Evolutionary conservation across 2,329 filamentous ascomycete genomes (phyloP).

Genomic region (Gnomoniopsis sp.): DNA sequence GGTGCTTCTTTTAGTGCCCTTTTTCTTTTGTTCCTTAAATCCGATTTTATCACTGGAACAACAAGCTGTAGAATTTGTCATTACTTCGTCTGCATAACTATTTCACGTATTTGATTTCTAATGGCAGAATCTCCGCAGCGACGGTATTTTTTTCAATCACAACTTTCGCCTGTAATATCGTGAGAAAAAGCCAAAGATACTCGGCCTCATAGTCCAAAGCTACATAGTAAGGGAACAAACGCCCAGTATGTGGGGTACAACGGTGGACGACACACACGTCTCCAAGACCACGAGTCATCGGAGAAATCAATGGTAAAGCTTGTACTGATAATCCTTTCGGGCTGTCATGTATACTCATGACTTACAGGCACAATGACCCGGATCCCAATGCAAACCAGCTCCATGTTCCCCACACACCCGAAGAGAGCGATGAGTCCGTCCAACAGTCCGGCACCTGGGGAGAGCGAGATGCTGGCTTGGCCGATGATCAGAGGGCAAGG

Average conservation of each 20-base stretch:
- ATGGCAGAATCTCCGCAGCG: neutral
- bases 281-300: constrained; percentile 2
- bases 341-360: neutral
- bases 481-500: constrained; percentile 6
- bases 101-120: neutral
- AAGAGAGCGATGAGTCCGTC: neutral
- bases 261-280: constrained; percentile 6
- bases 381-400: neutral
- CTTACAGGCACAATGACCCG: constrained; percentile 2
- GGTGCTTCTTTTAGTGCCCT: neutral
- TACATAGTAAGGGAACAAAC: neutral
- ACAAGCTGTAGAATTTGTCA: neutral
- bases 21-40: neutral
- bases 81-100: neutral
- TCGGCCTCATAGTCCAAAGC: neutral
- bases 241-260: constrained; percentile 12
- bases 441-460: constrained; percentile 13
- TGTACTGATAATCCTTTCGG: neutral
- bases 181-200: neutral
- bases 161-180: too few relatives aligned
- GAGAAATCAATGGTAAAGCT: constrained; percentile 8
- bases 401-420: neutral
- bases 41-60: neutral
- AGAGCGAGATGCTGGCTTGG: constrained; percentile 10
- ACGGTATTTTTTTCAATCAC: neutral